These are phyloP conservation scores for Scleroderma citrinum DNA, from an alignment of 768 basidiomycete genomes.

Conservation along the genomic window DNA sequence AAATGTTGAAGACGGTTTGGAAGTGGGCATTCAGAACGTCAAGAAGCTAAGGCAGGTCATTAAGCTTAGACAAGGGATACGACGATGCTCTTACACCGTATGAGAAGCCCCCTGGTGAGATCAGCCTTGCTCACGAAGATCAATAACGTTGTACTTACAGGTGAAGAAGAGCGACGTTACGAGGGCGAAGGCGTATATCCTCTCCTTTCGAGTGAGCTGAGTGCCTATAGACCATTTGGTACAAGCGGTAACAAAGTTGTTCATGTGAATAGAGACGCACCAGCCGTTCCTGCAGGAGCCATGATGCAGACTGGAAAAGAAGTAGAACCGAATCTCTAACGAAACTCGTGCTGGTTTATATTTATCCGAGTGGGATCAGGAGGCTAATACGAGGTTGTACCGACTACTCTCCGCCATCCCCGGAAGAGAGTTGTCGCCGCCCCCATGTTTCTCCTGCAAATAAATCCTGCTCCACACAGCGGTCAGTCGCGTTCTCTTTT, in stretches of 20 bases:
- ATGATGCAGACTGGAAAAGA: constrained; percentile 18
- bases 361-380: background rate
- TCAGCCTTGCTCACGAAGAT: background rate
- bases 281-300: constrained; percentile 38
- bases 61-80: constrained; percentile 2
- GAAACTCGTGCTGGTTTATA: background rate
- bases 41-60: constrained; percentile 40
- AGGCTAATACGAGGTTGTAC: background rate
- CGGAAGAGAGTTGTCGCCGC: background rate
- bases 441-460: background rate
- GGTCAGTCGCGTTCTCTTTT: too few relatives aligned
- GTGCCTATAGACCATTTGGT: constrained; percentile 16
- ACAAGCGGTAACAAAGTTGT: background rate
- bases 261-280: constrained; percentile 17
- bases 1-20: constrained; percentile 61
- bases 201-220: constrained; percentile 40
- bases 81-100: constrained; percentile 44
- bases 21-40: constrained; percentile 71
- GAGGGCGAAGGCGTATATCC: constrained; percentile 56
- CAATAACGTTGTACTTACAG: constrained; percentile 33
- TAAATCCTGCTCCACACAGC: background rate
- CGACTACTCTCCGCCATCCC: background rate
- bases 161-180: constrained; percentile 76
- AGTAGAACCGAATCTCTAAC: background rate
- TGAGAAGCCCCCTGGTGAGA: constrained; percentile 52